Evolutionary conservation across 2,329 filamentous ascomycete genomes (phyloP), one percentile per base, ranked within the genome.

Genomic region (Nigrograna mackinnonii): DNA sequence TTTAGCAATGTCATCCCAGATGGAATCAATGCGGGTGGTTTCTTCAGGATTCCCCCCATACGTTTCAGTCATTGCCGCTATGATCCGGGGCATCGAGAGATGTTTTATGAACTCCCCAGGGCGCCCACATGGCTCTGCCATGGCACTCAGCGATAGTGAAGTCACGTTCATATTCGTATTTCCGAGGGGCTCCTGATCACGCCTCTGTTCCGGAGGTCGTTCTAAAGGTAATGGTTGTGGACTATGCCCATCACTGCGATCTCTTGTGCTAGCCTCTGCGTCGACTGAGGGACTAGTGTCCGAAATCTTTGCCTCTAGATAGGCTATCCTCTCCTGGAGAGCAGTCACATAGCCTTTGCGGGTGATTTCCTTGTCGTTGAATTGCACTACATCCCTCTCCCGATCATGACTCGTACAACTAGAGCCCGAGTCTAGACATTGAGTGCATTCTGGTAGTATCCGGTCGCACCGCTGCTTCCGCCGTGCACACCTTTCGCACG

Each of bases 361-460:
- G 31, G 31, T 34, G 16, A 34, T 34, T 34, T 34, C 31, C 11
- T 34, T 34, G 17, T 34, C 31, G 31, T 34, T 34, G 12, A 34
- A 16, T 18, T 34, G 31, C 16, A 34, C 16, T 13, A 34, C 31
- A 16, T 18, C 16, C 11, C 17, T 34, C 16, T 34, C 31, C 11
- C 31, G 31, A n/a, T 34, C 11, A 11, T 11, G 17, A 13, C 16
- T 16, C 11, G 11, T 18, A 17, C 31, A 34, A 11, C 11, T 11
- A 9, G 31, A 34, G 12, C 31, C 13, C 17, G 31, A 34, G 13
- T 34, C 31, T 13, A 34, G 31, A 16, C 31, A 34, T 34, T 34
- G 31, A 18, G 12, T 18, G 31, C 31, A 34, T 13, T 11, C 11
- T 13, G 31, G 31, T 18, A 34, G 31, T 11, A 13, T 18, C 9